Evolutionary conservation across 1,284 basidiomycete genomes (phyloP).

Genomic region (Pterula multifida): DNA sequence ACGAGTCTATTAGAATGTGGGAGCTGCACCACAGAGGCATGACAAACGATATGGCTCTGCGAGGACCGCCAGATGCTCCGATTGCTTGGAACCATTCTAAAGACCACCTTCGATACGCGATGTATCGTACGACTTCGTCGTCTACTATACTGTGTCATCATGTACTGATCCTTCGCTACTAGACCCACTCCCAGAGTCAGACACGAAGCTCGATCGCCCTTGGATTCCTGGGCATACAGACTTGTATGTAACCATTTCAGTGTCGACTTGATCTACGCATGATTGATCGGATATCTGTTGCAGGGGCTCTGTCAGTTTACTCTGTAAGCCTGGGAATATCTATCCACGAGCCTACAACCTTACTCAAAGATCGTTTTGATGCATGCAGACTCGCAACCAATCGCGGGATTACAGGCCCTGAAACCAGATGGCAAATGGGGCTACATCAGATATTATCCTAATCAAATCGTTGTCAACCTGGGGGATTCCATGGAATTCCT

Average conservation of each 20-base stretch:
- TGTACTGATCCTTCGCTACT: no score
- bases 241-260: slow-evolving; percentile 6
- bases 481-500: slow-evolving; percentile 31
- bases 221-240: slow-evolving; percentile 11
- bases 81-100: slow-evolving; percentile 11
- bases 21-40: slow-evolving; percentile 10
- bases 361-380: not conserved
- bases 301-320: slow-evolving; percentile 6
- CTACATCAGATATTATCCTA: slow-evolving; percentile 10
- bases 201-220: slow-evolving; percentile 9
- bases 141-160: no score
- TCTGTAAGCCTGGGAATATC: slow-evolving; percentile 1
- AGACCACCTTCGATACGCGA: slow-evolving; percentile 11
- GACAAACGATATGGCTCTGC: slow-evolving; percentile 6
- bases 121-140: slow-evolving; percentile 10
- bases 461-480: slow-evolving; percentile 21
- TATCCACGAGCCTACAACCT: not conserved
- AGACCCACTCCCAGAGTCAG: slow-evolving; percentile 12
- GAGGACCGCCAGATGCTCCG: slow-evolving; percentile 5
- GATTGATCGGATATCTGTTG: not conserved
- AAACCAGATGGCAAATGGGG: slow-evolving; percentile 9
- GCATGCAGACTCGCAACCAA: slow-evolving; percentile 10
- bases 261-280: not conserved
- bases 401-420: slow-evolving; percentile 11
- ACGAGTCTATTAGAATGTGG: slow-evolving; percentile 9